Evolutionary conservation across 2,329 filamentous ascomycete species (phyloP).

Genomic region (Hypoxylon sp.): DNA sequence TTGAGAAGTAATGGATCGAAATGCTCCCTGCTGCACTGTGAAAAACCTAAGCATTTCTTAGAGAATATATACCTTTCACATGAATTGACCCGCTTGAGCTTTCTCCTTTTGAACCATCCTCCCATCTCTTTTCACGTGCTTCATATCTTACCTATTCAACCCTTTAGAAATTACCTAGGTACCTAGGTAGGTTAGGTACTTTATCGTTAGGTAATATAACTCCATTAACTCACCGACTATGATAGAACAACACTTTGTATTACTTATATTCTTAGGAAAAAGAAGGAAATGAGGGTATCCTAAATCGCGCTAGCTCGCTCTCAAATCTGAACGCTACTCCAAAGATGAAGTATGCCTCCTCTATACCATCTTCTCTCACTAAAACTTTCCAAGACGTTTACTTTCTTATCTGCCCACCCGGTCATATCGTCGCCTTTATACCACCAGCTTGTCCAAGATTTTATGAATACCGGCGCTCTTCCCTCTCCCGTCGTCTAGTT

Average conservation of each 20-base stretch:
- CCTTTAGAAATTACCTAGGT: too few relatives aligned
- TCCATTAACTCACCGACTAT: too few relatives aligned
- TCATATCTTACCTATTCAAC: too few relatives aligned
- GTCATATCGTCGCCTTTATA: constrained; percentile 23
- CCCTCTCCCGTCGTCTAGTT: constrained; percentile 72
- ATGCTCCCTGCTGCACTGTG: too few relatives aligned
- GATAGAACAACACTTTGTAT: not conserved
- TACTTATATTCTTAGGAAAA: constrained; percentile 4
- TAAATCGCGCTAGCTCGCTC: constrained; percentile 26
- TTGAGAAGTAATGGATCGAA: not conserved
- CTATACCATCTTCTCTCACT: not conserved
- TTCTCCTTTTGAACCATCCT: too few relatives aligned
- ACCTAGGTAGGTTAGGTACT: too few relatives aligned
- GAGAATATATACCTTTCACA: too few relatives aligned
- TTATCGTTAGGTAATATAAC: too few relatives aligned
- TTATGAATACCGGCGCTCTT: constrained; percentile 70
- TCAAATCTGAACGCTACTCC: constrained; percentile 18
- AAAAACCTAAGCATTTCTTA: too few relatives aligned
- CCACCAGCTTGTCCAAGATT: constrained; percentile 77
- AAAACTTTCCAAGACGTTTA: not conserved
- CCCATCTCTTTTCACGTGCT: too few relatives aligned
- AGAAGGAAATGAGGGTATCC: constrained; percentile 40
- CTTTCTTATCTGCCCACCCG: not conserved
- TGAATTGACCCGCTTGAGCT: too few relatives aligned
- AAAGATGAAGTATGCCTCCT: constrained; percentile 2